phyloP scores from a whole-genome alignment of 495 filamentous ascomycete species.

The Viridothelium virens region DNA sequence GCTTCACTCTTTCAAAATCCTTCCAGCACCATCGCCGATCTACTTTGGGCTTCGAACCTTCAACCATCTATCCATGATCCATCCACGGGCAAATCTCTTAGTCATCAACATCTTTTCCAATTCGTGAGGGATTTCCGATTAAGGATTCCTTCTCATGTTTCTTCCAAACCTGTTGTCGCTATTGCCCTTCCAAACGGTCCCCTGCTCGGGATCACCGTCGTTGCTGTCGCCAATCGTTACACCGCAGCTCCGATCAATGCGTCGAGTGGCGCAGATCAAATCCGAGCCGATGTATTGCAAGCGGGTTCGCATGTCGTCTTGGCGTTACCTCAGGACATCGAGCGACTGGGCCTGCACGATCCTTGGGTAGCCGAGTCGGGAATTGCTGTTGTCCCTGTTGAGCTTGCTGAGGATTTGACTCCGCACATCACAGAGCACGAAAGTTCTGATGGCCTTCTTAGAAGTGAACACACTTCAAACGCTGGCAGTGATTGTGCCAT shows the following conservation, averaged over 20 bases:
- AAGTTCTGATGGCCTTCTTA: background rate
- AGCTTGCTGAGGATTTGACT: slow-evolving; percentile 9
- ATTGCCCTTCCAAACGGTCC: slow-evolving; percentile 36
- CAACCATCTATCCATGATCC: slow-evolving; percentile 4
- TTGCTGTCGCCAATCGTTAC: slow-evolving; percentile 32
- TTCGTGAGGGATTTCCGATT: slow-evolving; percentile 8
- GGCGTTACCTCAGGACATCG: slow-evolving; percentile 13
- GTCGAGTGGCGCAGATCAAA: slow-evolving; percentile 28
- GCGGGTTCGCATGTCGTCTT: slow-evolving; percentile 13
- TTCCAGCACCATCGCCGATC: slow-evolving; percentile 2
- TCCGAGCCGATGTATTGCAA: slow-evolving; percentile 20
- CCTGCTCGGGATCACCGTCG: slow-evolving; percentile 29
- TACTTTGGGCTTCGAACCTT: background rate
- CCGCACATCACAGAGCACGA: slow-evolving; percentile 5
- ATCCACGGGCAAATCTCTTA: slow-evolving; percentile 8
- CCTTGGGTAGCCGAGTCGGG: slow-evolving; percentile 12
- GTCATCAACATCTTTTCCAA: slow-evolving; percentile 8
- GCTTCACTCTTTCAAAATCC: slow-evolving; percentile 2
- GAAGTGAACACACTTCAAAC: slow-evolving; percentile 4
- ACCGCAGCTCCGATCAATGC: slow-evolving; percentile 34
- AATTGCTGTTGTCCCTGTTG: slow-evolving; percentile 14
- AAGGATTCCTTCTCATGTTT: slow-evolving; percentile 8
- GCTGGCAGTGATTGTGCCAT: slow-evolving; percentile 34
- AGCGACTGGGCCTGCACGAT: slow-evolving; percentile 12
- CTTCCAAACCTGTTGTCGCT: slow-evolving; percentile 31